A percentile compares a stretch with the other conserved stretches of the same genome.
These are phyloP conservation scores for Dictyostelium intermedium DNA, from an alignment of 78 protist species.

Conservation along the genomic window DNA sequence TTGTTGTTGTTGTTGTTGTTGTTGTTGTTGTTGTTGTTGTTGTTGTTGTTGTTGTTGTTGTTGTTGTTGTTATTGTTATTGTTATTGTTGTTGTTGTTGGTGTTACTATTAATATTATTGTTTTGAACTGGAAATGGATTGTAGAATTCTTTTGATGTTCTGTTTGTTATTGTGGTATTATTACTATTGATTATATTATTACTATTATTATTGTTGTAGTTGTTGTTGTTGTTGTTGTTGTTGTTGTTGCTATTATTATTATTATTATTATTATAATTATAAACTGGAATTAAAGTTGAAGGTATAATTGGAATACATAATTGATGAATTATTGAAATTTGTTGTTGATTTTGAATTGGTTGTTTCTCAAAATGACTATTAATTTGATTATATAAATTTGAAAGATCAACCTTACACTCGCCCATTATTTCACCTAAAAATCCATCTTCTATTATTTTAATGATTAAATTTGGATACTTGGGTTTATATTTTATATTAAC, in stretches of 20 bases:
- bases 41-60: not conserved
- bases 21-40: not conserved
- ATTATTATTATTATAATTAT: not conserved
- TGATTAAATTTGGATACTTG: conserved; percentile 35
- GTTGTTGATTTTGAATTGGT: not conserved
- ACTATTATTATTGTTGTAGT: not conserved
- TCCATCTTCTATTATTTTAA: conserved; percentile 36
- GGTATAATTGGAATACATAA: conserved; percentile 1
- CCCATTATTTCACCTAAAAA: conserved; percentile 47
- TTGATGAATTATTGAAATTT: not conserved
- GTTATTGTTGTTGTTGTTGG: not conserved
- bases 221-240: not conserved
- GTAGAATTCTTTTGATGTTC: not conserved
- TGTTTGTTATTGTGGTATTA: not conserved
- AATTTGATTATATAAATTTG: not conserved
- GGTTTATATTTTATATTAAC: conserved; percentile 14
- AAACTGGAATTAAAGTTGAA: not conserved
- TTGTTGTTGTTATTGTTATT: not conserved
- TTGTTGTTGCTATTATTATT: not conserved
- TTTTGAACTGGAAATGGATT: not conserved
- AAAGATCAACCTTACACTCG: conserved; percentile 40
- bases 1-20: not conserved
- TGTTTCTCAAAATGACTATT: not conserved
- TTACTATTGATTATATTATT: not conserved
- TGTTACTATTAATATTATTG: too few species aligned